Evolutionary conservation across 495 filamentous ascomycete genomes (phyloP), one percentile per base, ranked within the genome.

Genomic region (Apiosordaria backusii): DNA sequence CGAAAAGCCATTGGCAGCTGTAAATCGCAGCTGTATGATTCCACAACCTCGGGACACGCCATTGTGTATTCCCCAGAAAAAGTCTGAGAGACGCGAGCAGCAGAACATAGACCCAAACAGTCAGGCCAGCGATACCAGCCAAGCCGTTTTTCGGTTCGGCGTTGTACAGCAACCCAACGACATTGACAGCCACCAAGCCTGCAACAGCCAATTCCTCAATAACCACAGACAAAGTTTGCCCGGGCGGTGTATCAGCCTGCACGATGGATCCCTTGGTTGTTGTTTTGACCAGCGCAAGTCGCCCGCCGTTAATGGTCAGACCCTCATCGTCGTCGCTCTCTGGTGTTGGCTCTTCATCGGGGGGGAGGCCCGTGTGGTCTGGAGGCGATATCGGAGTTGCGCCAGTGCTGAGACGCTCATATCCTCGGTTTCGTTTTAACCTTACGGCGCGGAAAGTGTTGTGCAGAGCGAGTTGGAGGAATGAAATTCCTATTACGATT

Each of bases 1-100:
- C 82, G 71, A 93, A 88, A 35, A 94, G 70, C 91, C 95, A 97
- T 72, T 92, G 90, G 61, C 89, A 80, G 61, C 83, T 82, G 75
- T 99, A 99, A n/a, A 98, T 83, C 57, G 83, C 78, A 7, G 92
- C 88, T 0, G 96, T 98, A 76, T 99, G 95, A 68, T 92, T 92
- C 96, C 96, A 99, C 10, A 98, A 77, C 52, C 85, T 83, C 18
- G 90, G 89, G 24, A 93, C 84, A 45, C 83, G 80, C 70, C 87
- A 87, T 68, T 85, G 84, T 35, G 85, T 84, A 66, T 86, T 87
- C 19, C 89, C 89, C 63, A 92, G 82, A 27, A 90, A 80, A 60
- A 97, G 80, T 16, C 95, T 88, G 6, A 91, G 76, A 26, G 86
- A 83, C 5, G 87, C 88, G 65, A 99, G 84, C 26, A 89, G 80